Evolutionary conservation across 371 early-diverging fungal species (phyloP), one percentile per base, ranked within the genome.

Genomic region (Mucor piriformis): DNA sequence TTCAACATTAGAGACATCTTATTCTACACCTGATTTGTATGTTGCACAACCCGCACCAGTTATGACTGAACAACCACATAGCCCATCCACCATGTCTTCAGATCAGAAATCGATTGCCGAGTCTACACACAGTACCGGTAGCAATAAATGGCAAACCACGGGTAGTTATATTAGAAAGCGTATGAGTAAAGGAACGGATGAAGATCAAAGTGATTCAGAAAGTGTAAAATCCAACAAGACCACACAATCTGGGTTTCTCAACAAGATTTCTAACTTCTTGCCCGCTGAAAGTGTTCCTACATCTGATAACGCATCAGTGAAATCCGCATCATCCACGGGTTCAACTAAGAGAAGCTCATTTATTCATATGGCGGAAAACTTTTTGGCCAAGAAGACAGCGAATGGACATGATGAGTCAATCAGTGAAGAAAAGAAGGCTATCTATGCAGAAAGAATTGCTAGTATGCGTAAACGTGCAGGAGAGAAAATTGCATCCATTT

Each of bases 391-490:
- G 16, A 59, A 50, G 21, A n/a, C n/a, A n/a, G 20, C 25, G 6
- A 23, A 25, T 32, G 47, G 33, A 2, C 25, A 46, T 13, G 47
- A 27, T 20, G 61, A 61, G 2, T 34, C 54, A 12, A 23, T 23
- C 4, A 50, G 35, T 44, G 59, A 58, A 24, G 55, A 44, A 16
- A 67, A 63, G 13, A 38, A 35, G 25, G 54, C 43, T 25, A 32
- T 40, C 0, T 64, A 64, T 59, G 65, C 59, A 3, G 50, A 64
- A 40, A 54, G 60, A 43, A 16, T 65, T n/a, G 42, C 57, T 1
- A 43, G 47, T 15, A 60, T 65, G 61, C 50, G 61, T 24, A 60
- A 56, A 21, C 55, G 61, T 18, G 57, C 44, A 33, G 61, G 43
- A 18, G 50, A 59, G 20, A 64, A 43, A 6, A 32, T 16, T 1